Conservation (phyloP, 2,329 filamentous ascomycete genomes). For the Microcera coccophila region DNA sequence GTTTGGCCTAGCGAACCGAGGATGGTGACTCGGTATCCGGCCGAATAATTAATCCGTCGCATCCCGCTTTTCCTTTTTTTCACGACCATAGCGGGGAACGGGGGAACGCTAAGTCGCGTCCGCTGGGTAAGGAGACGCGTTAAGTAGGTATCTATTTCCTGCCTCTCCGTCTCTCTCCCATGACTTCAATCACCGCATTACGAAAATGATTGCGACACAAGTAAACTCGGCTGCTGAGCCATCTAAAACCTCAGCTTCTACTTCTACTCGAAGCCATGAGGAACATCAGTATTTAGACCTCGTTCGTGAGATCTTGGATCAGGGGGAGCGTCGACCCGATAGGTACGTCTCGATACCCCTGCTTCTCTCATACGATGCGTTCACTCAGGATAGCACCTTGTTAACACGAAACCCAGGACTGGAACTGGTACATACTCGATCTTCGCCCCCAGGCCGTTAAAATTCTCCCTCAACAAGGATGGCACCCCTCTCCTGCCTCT, state of each 20-base stretch:
- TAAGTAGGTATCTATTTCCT: neutral
- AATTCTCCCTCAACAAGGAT: constrained; percentile 72
- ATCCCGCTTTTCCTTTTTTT: neutral
- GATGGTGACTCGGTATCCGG: too few species aligned
- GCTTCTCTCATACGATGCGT: neutral
- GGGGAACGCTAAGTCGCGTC: neutral
- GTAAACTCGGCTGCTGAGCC: constrained; percentile 5
- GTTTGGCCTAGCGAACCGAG: too few species aligned
- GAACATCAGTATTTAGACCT: constrained; percentile 92
- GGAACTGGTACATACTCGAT: constrained; percentile 89
- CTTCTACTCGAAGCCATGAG: constrained; percentile 55
- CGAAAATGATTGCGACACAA: constrained; percentile 20
- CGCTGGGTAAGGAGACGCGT: constrained; percentile 5
- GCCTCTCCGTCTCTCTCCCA: too few species aligned
- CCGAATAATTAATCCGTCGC: too few species aligned
- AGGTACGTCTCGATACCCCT: constrained; percentile 46
- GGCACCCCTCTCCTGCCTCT: constrained; percentile 73
- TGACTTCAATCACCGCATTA: neutral
- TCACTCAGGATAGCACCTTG: neutral
- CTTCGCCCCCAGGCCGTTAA: constrained; percentile 81
- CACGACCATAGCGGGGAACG: neutral
- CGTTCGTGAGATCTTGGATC: constrained; percentile 75
- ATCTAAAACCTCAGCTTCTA: constrained; percentile 11
- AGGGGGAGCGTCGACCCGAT: constrained; percentile 86
- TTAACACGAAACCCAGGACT: constrained; percentile 53